Conservation (phyloP, 495 filamentous ascomycete genomes). For the Penicillium turbatum region DNA sequence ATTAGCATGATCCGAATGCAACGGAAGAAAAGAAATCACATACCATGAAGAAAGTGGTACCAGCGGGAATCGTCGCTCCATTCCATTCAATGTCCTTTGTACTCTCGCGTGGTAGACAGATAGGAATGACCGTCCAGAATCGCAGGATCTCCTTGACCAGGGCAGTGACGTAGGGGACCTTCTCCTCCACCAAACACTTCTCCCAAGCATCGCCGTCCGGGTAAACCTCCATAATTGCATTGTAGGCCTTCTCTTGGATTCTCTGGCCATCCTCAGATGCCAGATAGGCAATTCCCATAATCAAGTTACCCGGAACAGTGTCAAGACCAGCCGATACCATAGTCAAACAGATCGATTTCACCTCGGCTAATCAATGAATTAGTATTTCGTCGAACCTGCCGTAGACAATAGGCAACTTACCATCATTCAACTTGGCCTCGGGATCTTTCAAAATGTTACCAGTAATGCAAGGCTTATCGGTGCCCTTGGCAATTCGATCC, state of each 20-base stretch:
- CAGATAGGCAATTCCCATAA: slow-evolving; percentile 71
- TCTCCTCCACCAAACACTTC: slow-evolving; percentile 61
- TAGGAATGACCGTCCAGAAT: slow-evolving; percentile 71
- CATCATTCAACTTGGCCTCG: slow-evolving; percentile 57
- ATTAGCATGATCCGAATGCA: slow-evolving; percentile 2
- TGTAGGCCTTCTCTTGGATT: slow-evolving; percentile 60
- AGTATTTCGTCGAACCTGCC: not conserved
- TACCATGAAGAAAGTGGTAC: slow-evolving; percentile 65
- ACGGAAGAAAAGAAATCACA: slow-evolving; percentile 2
- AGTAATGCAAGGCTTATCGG: slow-evolving; percentile 66
- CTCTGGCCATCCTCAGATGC: slow-evolving; percentile 55
- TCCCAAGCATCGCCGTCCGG: slow-evolving; percentile 63
- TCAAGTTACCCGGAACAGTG: slow-evolving; percentile 63
- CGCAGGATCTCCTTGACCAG: slow-evolving; percentile 66
- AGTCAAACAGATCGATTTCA: slow-evolving; percentile 68
- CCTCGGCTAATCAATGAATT: slow-evolving; percentile 46
- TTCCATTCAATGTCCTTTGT: slow-evolving; percentile 62
- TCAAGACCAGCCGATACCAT: slow-evolving; percentile 74
- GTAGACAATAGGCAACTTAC: slow-evolving; percentile 25
- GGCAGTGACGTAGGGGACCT: slow-evolving; percentile 65
- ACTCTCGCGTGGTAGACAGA: slow-evolving; percentile 61
- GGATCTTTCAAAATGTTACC: slow-evolving; percentile 65
- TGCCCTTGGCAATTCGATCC: slow-evolving; percentile 54
- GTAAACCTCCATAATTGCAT: slow-evolving; percentile 61
- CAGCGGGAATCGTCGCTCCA: slow-evolving; percentile 55